These are phyloP conservation scores for Kwoniella shivajii DNA, from an alignment of 1,284 basidiomycete genomes.

Conservation along the genomic window DNA sequence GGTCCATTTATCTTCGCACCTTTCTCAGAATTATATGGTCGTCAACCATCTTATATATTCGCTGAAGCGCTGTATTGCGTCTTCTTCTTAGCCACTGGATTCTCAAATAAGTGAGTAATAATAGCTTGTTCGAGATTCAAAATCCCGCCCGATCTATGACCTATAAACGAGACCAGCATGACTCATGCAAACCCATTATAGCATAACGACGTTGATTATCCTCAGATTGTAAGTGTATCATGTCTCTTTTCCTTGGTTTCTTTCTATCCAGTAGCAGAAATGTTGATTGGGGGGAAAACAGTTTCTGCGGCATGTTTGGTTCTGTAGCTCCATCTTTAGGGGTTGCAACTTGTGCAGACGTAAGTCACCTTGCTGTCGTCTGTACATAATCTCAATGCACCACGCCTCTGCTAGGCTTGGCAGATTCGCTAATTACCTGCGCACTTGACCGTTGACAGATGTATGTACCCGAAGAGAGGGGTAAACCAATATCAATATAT, in stretches of 20 bases:
- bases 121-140: too few relatives aligned
- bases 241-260: background rate
- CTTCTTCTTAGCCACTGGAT: constrained; percentile 46
- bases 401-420: background rate
- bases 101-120: constrained; percentile 46
- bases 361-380: too few relatives aligned
- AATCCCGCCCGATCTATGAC: too few relatives aligned
- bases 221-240: constrained; percentile 46
- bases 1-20: constrained; percentile 58
- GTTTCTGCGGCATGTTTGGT: constrained; percentile 47
- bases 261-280: too few relatives aligned
- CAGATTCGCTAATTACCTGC: background rate
- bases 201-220: constrained; percentile 43
- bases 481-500: constrained; percentile 48
- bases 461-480: constrained; percentile 45
- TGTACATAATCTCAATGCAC: too few relatives aligned
- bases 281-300: background rate
- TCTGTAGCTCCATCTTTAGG: constrained; percentile 51
- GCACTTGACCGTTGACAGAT: constrained; percentile 21
- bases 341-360: constrained; percentile 52
- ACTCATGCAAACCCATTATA: too few relatives aligned
- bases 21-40: constrained; percentile 55
- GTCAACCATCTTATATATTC: constrained; percentile 52
- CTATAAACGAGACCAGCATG: too few relatives aligned
- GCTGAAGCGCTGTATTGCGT: constrained; percentile 41